These are phyloP conservation scores for Cladorrhinum sp. DNA, from an alignment of 2,329 filamentous ascomycete genomes.

Conservation along the genomic window DNA sequence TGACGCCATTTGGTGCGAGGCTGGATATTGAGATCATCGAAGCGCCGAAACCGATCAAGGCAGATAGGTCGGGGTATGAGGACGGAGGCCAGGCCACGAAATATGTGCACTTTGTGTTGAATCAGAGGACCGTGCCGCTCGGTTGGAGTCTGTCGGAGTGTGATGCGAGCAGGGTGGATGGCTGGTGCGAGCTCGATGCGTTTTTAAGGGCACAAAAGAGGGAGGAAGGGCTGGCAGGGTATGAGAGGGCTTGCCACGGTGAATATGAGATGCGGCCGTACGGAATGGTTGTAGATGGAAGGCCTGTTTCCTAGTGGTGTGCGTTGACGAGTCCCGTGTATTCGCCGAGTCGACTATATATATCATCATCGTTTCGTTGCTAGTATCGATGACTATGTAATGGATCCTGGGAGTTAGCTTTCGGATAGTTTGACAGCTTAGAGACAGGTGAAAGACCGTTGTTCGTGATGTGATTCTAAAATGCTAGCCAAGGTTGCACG, in stretches of 20 bases:
- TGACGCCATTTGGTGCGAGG: conserved; percentile 69
- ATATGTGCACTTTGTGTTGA: conserved; percentile 72
- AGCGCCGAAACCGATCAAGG: conserved; percentile 59
- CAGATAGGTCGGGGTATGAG: conserved; percentile 53
- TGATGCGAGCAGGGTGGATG: conserved; percentile 60
- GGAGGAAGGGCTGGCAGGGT: conserved; percentile 57
- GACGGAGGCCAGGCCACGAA: conserved; percentile 50
- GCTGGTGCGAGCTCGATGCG: conserved; percentile 71
- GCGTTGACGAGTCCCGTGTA: not conserved
- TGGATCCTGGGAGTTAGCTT: not conserved
- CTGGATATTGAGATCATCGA: conserved; percentile 73
- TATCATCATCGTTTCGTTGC: not conserved
- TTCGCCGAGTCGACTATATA: not conserved
- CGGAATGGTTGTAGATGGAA: conserved; percentile 49
- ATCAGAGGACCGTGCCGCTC: conserved; percentile 70
- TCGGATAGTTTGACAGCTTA: not conserved
- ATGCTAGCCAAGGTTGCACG: not conserved
- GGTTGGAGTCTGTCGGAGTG: conserved; percentile 65
- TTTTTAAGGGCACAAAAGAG: conserved; percentile 62
- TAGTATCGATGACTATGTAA: not conserved
- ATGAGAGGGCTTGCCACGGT: conserved; percentile 64
- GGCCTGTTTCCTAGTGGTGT: conserved; percentile 31
- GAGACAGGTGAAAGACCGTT: not conserved
- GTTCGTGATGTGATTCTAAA: not conserved
- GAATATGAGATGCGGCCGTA: conserved; percentile 48